Evolutionary conservation across 2,329 filamentous ascomycete genomes (phyloP), one percentile per base, ranked within the genome.

Genomic region (Neofusicoccum ribis): DNA sequence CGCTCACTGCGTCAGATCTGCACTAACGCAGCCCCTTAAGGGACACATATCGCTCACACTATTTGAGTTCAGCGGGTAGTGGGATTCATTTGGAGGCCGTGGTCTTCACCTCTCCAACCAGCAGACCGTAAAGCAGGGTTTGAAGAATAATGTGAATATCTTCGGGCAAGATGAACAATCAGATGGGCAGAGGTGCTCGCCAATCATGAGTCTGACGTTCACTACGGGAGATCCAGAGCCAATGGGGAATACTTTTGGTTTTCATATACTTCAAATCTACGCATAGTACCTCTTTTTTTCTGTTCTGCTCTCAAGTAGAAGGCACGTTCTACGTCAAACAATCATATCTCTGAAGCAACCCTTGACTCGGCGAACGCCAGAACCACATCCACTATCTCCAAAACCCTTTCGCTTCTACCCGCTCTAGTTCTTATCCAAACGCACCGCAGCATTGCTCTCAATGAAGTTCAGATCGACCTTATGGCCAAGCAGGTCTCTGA

Each of bases 401-500:
- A 17, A 5, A 5, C 43, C 3, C 43, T 37, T 31, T 23, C 46
- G 9, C 15, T n/a, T 15, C 17, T 3, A n/a, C 17, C 34, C 20
- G 12, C 43, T 64, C 63, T 70, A 94, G 71, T 92, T 86, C 82
- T 93, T 94, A 72, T 96, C 91, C 76, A 98, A 82, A 78, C 94
- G 86, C 67, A 98, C 93, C 20, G 94, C 95, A 11, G 94, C 89
- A 79, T 96, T 97, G 70, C 85, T 88, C 83, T 96, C 90, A 71
- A 99, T 93, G 82, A 97, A 97, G 74, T 88, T 88, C 75, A 98
- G 81, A 80, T 98, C 93, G 47, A 97, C 93, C 83, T 97, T 96
- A 82, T 99, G 94, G 14, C 94, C 94, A 63, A 99, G 83, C 73
- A 97, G 81, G 79, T 97, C 93, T 71, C 93, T 88, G 72, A 97